Conservation (phyloP, 2,329 filamentous ascomycete species). For the Claviceps sp. region DNA sequence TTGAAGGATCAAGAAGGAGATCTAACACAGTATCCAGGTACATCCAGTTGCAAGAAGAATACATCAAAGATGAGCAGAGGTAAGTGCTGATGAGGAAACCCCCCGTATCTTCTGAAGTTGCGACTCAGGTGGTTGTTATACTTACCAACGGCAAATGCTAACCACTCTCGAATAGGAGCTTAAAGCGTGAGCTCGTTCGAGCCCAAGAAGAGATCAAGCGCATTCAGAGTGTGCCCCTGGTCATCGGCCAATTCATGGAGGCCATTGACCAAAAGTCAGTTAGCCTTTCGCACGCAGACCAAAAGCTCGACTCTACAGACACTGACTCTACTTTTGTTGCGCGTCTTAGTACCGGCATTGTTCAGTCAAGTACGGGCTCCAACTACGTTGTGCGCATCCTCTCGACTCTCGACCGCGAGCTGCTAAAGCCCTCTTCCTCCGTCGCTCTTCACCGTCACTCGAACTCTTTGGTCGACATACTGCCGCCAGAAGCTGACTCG, state of each 20-base stretch:
- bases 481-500: slow-evolving; percentile 96
- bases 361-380: slow-evolving; percentile 93
- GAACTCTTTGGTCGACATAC: slow-evolving; percentile 94
- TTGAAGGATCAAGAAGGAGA: slow-evolving; percentile 4
- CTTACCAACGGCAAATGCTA: neutral
- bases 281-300: slow-evolving; percentile 19
- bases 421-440: slow-evolving; percentile 94
- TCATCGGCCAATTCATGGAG: slow-evolving; percentile 99
- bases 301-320: neutral
- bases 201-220: slow-evolving; percentile 99
- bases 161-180: slow-evolving; percentile 43
- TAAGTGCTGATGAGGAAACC: slow-evolving; percentile 19
- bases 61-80: slow-evolving; percentile 99
- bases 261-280: slow-evolving; percentile 98
- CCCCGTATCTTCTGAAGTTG: neutral
- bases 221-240: slow-evolving; percentile 93
- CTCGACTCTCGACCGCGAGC: slow-evolving; percentile 93
- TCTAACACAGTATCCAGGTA: slow-evolving; percentile 40
- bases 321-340: neutral
- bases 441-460: slow-evolving; percentile 97
- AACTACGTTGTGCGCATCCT: slow-evolving; percentile 99
- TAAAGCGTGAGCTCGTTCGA: slow-evolving; percentile 93
- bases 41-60: slow-evolving; percentile 97
- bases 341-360: slow-evolving; percentile 73
- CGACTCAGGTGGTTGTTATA: neutral